Evolutionary conservation across 2,329 filamentous ascomycete genomes (phyloP).

Genomic region (Rhytidhysteron rufulum): DNA sequence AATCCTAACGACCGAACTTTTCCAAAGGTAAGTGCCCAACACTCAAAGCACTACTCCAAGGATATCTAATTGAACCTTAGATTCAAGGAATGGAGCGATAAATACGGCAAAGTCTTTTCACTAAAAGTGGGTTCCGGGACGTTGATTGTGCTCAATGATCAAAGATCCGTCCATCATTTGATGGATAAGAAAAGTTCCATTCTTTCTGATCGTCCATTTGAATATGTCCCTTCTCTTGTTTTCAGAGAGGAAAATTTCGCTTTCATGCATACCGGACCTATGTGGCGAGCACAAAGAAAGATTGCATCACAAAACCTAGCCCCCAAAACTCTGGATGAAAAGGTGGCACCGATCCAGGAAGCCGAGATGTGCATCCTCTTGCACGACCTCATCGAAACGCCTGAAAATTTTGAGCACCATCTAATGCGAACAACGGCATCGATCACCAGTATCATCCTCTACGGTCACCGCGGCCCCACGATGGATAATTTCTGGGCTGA

Average conservation of each 20-base stretch:
- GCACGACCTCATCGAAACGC: constrained; percentile 9
- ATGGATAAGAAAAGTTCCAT: constrained; percentile 16
- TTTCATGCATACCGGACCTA: constrained; percentile 4
- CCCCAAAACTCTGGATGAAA: constrained; percentile 8
- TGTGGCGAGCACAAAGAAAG: constrained; percentile 13
- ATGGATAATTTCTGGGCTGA: constrained; percentile 10
- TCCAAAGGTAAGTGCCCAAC: neutral
- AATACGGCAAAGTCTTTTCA: constrained; percentile 15
- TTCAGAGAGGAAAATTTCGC: constrained; percentile 7
- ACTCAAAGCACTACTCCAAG: neutral
- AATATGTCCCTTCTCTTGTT: constrained; percentile 6
- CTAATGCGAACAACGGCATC: constrained; percentile 8
- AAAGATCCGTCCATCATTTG: constrained; percentile 14
- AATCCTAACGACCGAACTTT: constrained; percentile 2
- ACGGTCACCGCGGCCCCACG: constrained; percentile 8
- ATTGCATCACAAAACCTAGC: constrained; percentile 10
- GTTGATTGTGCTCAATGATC: constrained; percentile 15
- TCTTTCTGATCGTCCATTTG: constrained; percentile 11
- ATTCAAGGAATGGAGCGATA: constrained; percentile 15
- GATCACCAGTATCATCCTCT: constrained; percentile 8
- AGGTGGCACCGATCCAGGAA: constrained; percentile 10
- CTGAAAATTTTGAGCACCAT: constrained; percentile 8
- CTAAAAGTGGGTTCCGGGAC: constrained; percentile 17
- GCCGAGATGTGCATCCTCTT: constrained; percentile 11
- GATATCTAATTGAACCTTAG: constrained; percentile 3